Evolutionary conservation across 345 rosid species (phyloP).

Genomic region (Syzygium aqueum): DNA sequence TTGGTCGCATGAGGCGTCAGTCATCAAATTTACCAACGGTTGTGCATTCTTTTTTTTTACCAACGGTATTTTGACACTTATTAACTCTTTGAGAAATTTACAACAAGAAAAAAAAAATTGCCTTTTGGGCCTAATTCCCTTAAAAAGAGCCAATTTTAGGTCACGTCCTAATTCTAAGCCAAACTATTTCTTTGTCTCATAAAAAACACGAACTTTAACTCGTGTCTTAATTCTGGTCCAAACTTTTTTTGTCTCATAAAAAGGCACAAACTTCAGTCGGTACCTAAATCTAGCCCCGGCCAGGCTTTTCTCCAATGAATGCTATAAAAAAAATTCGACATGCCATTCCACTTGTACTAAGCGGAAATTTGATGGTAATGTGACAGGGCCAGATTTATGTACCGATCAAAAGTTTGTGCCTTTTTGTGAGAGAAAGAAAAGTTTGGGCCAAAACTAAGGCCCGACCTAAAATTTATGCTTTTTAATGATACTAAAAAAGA

Average conservation of each 20-base stretch:
- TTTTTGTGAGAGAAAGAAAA: background rate
- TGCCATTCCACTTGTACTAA: background rate
- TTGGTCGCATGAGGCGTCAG: no score
- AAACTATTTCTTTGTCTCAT: background rate
- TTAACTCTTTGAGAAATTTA: background rate
- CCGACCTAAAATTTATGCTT: background rate
- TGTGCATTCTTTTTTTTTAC: background rate
- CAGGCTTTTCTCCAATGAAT: background rate
- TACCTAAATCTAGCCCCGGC: background rate
- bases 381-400: background rate
- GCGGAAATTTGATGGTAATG: background rate
- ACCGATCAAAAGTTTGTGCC: background rate
- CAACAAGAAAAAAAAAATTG: background rate
- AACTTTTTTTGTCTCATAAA: background rate
- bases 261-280: background rate
- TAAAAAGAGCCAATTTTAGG: background rate
- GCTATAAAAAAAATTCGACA: background rate
- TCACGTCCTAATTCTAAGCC: background rate
- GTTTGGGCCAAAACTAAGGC: background rate
- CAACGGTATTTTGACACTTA: background rate
- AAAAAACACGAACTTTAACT: no score
- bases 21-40: no score
- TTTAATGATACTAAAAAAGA: background rate
- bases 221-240: rapidly evolving
- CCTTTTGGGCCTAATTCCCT: background rate